Base-by-base conservation (phyloP, 1,139 yeast genomes). In the Nadsonia starkeyi-henricii region DNA sequence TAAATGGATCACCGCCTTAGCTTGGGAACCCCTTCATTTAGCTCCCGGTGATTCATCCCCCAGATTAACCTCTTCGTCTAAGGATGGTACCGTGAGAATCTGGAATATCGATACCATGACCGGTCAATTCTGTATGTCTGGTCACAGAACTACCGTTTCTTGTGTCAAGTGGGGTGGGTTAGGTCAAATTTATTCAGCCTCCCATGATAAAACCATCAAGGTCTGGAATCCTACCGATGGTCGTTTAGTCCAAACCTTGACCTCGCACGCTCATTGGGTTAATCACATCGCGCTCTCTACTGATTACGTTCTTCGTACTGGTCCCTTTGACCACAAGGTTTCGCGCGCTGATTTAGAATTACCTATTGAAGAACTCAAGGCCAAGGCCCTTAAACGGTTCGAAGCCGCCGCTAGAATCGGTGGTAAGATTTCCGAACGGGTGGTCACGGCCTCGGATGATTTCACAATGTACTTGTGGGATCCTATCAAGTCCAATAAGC, bases 381-480 rank as follows among this genome's bases (percentile, higher is more conserved):
- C 64, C 46, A 74, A 71, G 56, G 93, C 94, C 1, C 65, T 74
- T 52, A 73, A 71, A 48, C 76, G 80, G 56, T 91, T 82, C 64
- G 91, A 85, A 54, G 82, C 84, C 61, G 83, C 81, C 44, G 88
- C 95, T 20, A 79, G 76, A 57, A 66, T 78, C 43, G 79, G 80
- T 45, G 96, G 96, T 20, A 67, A 68, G 20, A 61, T 74, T 19
- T 77, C 77, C 50, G 98, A 91, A 64, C 72, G 95, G 55, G 76
- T 91, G 61, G 96, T 88, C 7, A 86, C 96, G 19, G 97, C 96
- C 12, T 79, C 91, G 65, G 99, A 91, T 62, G 99, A 91, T 66
- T 89, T 91, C 66, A 91, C 98, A 43, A 91, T 93, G 96, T 91
- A 83, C 59, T 70, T 93, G 53, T 91, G 99, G 99, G 95, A 88